Conservation (phyloP, 768 basidiomycete genomes). For the Macrolepiota dolichaula region DNA sequence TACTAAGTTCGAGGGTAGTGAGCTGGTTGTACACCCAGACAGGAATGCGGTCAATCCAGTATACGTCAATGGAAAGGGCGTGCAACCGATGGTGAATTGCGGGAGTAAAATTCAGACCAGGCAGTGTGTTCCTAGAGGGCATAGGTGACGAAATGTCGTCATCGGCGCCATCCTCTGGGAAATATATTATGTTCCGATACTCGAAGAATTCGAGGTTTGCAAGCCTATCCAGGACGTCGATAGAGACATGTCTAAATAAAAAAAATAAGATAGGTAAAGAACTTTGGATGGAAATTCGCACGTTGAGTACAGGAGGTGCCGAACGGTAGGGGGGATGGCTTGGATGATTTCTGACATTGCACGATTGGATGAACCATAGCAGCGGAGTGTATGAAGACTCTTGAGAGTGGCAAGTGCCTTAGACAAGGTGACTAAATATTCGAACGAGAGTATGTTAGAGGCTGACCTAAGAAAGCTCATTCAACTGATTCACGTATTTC, state of each 20-base stretch:
- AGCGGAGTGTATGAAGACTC: slow-evolving; percentile 34
- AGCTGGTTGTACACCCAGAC: slow-evolving; percentile 11
- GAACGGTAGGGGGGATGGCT: slow-evolving; percentile 25
- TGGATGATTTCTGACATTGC: slow-evolving; percentile 25
- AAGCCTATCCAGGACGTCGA: neutral
- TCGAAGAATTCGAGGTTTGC: slow-evolving; percentile 7
- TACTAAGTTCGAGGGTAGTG: neutral
- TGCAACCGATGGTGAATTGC: neutral
- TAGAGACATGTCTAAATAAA: neutral
- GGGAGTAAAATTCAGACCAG: neutral
- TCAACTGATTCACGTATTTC: slow-evolving; percentile 27
- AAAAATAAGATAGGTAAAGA: neutral
- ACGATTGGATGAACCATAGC: slow-evolving; percentile 29
- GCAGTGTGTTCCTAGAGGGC: neutral
- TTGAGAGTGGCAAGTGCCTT: slow-evolving; percentile 27
- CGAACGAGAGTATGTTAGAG: neutral
- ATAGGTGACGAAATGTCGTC: neutral
- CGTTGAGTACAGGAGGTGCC: slow-evolving; percentile 13
- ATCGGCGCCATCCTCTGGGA: neutral
- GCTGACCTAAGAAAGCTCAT: slow-evolving; percentile 1
- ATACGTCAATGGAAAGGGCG: slow-evolving; percentile 3
- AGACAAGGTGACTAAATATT: slow-evolving; percentile 27
- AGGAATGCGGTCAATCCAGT: slow-evolving; percentile 5
- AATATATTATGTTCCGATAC: slow-evolving; percentile 6
- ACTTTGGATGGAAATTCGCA: neutral